phyloP scores from a whole-genome alignment of 1,139 yeast species.

The Ogataea hybrid region DNA sequence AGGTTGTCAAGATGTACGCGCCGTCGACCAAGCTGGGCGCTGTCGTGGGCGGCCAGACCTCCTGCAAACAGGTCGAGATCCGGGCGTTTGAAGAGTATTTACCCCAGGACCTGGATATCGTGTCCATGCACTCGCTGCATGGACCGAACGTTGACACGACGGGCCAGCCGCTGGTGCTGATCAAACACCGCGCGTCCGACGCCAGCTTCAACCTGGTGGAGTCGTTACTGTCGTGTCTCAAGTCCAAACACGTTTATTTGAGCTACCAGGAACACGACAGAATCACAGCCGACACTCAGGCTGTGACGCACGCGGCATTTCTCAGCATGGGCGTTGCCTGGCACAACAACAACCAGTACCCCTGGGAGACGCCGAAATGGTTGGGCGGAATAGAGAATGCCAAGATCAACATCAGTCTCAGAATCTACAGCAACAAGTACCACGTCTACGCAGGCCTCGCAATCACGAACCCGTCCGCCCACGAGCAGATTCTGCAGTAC shows the following conservation, averaged over 20 bases:
- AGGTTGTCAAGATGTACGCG: slow-evolving; percentile 73
- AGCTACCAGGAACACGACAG: slow-evolving; percentile 86
- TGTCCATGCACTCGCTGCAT: slow-evolving; percentile 88
- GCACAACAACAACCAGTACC: slow-evolving; percentile 79
- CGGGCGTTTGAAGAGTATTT: slow-evolving; percentile 73
- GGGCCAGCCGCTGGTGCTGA: slow-evolving; percentile 90
- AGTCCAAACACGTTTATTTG: slow-evolving; percentile 75
- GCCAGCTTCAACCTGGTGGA: slow-evolving; percentile 61
- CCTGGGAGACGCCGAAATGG: slow-evolving; percentile 90
- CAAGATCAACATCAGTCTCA: slow-evolving; percentile 84
- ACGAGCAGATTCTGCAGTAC: slow-evolving; percentile 84
- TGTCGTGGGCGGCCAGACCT: slow-evolving; percentile 97
- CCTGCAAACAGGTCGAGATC: slow-evolving; percentile 91
- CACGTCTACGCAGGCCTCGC: slow-evolving; percentile 98
- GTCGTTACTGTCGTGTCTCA: slow-evolving; percentile 63
- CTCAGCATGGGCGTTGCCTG: slow-evolving; percentile 97
- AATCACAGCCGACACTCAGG: slow-evolving; percentile 97
- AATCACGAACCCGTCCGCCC: slow-evolving; percentile 93
- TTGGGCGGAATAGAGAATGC: slow-evolving; percentile 95
- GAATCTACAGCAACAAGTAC: slow-evolving; percentile 94
- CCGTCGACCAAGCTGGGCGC: slow-evolving; percentile 87
- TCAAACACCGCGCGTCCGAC: slow-evolving; percentile 66
- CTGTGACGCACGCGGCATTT: slow-evolving; percentile 97
- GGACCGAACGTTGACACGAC: slow-evolving; percentile 89
- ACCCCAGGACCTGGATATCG: slow-evolving; percentile 78